Evolutionary conservation across 306 rosid genomes (phyloP), one percentile per base, ranked within the genome.

Genomic region (Trifolium dubium): DNA sequence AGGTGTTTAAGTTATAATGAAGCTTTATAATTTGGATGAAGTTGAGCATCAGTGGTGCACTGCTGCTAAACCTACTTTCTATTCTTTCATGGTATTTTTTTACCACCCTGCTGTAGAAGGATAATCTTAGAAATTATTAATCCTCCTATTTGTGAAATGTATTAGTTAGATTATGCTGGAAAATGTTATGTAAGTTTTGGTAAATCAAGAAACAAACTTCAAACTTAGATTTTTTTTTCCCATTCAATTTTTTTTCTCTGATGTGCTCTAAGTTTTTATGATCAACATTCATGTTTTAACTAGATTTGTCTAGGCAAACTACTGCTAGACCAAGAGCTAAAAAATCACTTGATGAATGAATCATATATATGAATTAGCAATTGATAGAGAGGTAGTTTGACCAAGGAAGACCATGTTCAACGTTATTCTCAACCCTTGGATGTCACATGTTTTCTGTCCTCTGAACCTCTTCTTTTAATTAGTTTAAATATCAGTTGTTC

Each of bases 21-120:
- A 64, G 40, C 11, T 80, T 56, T 41, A 31, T 41, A 43, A 28
- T 64, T 32, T 35, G 14, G 10, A 11, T 12, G 6, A 10, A 32
- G 35, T 55, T 68, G 10, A 18, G 31, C 55, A 66, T 71, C 18
- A 28, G 29, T 64, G 77, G 60, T 70, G 37, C 18, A 28, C 18
- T 64, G 77, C 53, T 70, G 37, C 43, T 44, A 65, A 10, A 15
- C 23, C 3, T 30, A 3, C 39, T 56, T 23, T 72, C 77, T 53
- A 2, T 65, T 39, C 15, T 30, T 47, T 47, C 28, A 49, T 73
- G 30, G 23, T 59, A 8, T 19, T 46, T 58, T 65, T 56, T 46
- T 32, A 5, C 62, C 29, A 9, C 60, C 39, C 19, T 29, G 31
- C 54, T 9, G 49, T 15, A 46, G 63, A 5, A 58, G 73, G 68